Evolutionary conservation across 306 rosid species (phyloP).

Genomic region (Benincasa hispida): DNA sequence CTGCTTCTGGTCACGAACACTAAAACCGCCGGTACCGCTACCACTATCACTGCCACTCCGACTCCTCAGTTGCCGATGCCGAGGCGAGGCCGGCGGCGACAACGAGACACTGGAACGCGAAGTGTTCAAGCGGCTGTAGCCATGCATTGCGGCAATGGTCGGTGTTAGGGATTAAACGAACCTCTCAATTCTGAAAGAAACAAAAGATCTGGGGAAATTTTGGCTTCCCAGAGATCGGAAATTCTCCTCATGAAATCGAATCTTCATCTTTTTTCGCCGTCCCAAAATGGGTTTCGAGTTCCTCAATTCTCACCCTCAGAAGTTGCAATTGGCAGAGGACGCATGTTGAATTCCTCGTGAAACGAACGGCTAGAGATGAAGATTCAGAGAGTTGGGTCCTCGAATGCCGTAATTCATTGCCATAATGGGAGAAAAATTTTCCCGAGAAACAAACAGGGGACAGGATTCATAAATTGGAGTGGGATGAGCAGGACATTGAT

Average conservation of each 20-base stretch:
- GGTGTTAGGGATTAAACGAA: not conserved
- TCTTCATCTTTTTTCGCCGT: not conserved
- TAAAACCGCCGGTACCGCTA: not conserved
- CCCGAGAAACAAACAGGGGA: conserved; percentile 9
- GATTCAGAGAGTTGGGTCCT: not conserved
- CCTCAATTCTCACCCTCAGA: not conserved
- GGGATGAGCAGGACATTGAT: not conserved
- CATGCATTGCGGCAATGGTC: conserved; percentile 39
- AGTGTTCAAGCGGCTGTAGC: conserved; percentile 53
- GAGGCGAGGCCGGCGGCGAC: conserved; percentile 72
- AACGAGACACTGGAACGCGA: conserved; percentile 33
- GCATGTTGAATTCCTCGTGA: not conserved
- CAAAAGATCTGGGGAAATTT: not conserved
- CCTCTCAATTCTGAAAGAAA: not conserved
- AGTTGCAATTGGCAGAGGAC: not conserved
- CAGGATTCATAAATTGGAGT: not conserved
- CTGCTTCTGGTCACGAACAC: conserved; percentile 26
- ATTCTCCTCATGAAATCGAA: not conserved
- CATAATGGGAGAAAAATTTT: not conserved
- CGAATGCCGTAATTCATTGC: not conserved
- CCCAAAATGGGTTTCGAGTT: not conserved
- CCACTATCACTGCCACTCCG: conserved; percentile 19
- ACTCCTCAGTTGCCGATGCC: conserved; percentile 50
- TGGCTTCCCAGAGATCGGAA: not conserved
- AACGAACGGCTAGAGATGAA: not conserved